These are phyloP conservation scores for Euryodendron excelsum DNA, from an alignment of 148 eudicot species.

Conservation along the genomic window DNA sequence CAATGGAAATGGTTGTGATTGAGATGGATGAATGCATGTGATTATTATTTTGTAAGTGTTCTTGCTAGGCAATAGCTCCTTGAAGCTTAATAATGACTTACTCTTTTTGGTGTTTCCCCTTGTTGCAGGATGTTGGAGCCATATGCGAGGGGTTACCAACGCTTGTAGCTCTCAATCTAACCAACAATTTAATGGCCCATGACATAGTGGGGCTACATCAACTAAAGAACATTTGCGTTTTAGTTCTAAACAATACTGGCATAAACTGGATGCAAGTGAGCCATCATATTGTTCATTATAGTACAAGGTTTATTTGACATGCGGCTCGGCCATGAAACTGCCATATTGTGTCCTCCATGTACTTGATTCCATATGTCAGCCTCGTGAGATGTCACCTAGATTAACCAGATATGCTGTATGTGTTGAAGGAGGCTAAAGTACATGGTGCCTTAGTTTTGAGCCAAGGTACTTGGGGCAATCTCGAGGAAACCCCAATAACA, in stretches of 20 bases:
- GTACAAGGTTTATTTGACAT: background rate
- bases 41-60: background rate
- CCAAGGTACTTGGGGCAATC: background rate
- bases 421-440: background rate
- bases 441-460: background rate
- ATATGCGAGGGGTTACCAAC: slow-evolving; percentile 66
- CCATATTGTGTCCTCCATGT: background rate
- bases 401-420: background rate
- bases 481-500: background rate
- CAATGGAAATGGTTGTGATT: background rate
- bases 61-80: background rate
- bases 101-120: slow-evolving; percentile 3
- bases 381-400: background rate
- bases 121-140: slow-evolving; percentile 70
- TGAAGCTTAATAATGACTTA: slow-evolving; percentile 16
- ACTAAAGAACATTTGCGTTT: slow-evolving; percentile 55
- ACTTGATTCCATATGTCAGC: background rate
- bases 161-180: slow-evolving; percentile 66
- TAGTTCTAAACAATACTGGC: slow-evolving; percentile 80
- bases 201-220: slow-evolving; percentile 42
- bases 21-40: slow-evolving; percentile 3
- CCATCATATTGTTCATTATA: slow-evolving; percentile 4
- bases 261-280: slow-evolving; percentile 79
- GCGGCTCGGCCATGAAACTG: background rate
- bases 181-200: slow-evolving; percentile 60